Percentiles rank a stretch among this genome's conserved stretches.
phyloP scores from a whole-genome alignment of 2,329 filamentous ascomycete genomes.

The Pseudogymnoascus sp. region DNA sequence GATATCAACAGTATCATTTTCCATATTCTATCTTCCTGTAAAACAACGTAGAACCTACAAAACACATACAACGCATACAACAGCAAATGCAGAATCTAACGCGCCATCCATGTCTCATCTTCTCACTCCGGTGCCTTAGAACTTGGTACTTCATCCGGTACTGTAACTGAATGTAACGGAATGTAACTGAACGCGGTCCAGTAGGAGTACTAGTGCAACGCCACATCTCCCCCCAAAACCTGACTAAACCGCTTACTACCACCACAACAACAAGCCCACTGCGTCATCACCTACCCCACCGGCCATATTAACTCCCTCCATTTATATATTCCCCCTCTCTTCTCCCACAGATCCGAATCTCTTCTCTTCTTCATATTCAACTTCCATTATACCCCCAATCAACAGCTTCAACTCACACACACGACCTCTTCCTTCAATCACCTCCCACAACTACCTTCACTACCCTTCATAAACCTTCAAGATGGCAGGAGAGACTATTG shows the following conservation, averaged over 20 bases:
- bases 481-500: constrained; percentile 20
- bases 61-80: background rate
- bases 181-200: constrained; percentile 6
- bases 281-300: background rate
- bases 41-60: background rate
- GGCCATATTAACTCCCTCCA: background rate
- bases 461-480: background rate
- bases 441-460: background rate
- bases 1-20: background rate
- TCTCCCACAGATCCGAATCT: background rate
- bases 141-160: background rate
- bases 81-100: constrained; percentile 1
- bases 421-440: background rate
- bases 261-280: background rate
- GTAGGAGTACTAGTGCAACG: background rate
- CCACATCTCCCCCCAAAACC: background rate
- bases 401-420: background rate
- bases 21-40: background rate
- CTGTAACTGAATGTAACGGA: background rate
- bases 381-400: background rate
- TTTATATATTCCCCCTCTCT: background rate
- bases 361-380: constrained; percentile 4
- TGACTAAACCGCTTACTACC: background rate
- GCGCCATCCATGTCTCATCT: background rate
- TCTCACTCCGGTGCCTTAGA: constrained; percentile 1